Evolutionary conservation across 2,329 filamentous ascomycete species (phyloP), one percentile per base, ranked within the genome.

Genomic region (Nemania abortiva): DNA sequence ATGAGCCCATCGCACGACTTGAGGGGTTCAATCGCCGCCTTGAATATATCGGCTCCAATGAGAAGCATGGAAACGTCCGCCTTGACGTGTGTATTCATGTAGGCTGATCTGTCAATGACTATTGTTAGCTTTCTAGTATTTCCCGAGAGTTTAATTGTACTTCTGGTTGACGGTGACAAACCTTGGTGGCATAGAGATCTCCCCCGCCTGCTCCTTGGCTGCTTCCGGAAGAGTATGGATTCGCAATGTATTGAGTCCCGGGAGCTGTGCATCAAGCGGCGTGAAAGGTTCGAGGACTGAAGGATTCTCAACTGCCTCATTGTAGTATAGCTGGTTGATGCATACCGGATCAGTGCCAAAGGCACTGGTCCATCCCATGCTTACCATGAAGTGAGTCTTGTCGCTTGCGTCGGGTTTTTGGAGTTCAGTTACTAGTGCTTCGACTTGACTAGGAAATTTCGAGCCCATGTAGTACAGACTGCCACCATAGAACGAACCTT

Each of bases 371-470:
- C 72, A 76, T 0, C 70, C 72, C 6, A 72, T 49, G 54, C 71
- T 73, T 3, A 76, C 49, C 74, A 76, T 75, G 5, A 77, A 34
- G 31, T 77, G 74, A 13, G 75, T 75, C 1, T 72, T 49, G 3
- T 42, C 20, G 34, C 11, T 66, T 3, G 72, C 72, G 15, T 73
- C 63, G 0, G 74, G 70, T 20, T 70, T 70, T 10, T 68, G 45
- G 7, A 77, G 66, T 24, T 75, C 65, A 1, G 39, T 2, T 9
- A 74, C 72, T 3, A 76, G 65, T 1, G 74, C 70, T 7, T 76
- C 64, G 15, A 76, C 39, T 53, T 77, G 73, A 6, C 57, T 37
- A 0, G 74, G 72, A 58, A 77, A 76, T 29, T 58, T 72, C 3
- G 45, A 10, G 13, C 24, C 18, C 31, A 66, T 68, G 61, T 76